A percentile compares a stretch with the other conserved stretches of the same genome.
Evolutionary conservation across 345 rosid species (phyloP).

Genomic region (Euclidium syriacum): DNA sequence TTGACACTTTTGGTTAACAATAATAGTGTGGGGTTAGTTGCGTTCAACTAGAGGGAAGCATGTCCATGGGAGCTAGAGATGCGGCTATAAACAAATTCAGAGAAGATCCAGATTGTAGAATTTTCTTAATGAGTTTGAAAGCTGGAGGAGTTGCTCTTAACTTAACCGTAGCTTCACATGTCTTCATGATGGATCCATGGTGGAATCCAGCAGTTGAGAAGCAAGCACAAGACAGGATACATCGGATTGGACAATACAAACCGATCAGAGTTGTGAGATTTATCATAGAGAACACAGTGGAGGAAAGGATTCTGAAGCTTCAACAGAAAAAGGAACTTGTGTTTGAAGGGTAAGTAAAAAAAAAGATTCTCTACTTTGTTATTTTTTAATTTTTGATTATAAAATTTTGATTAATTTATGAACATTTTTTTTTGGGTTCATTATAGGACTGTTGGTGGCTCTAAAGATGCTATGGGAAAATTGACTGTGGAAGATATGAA

Average conservation of each 20-base stretch:
- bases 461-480: slow-evolving; percentile 75
- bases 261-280: slow-evolving; percentile 94
- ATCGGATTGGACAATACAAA: slow-evolving; percentile 92
- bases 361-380: neutral
- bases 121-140: slow-evolving; percentile 89
- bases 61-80: slow-evolving; percentile 76
- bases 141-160: slow-evolving; percentile 97
- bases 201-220: slow-evolving; percentile 99
- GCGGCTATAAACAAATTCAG: slow-evolving; percentile 75
- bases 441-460: slow-evolving; percentile 85
- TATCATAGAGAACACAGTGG: slow-evolving; percentile 83
- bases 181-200: slow-evolving; percentile 99
- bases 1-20: slow-evolving; percentile 27
- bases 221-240: slow-evolving; percentile 98
- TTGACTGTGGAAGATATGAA: slow-evolving; percentile 73
- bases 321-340: slow-evolving; percentile 93
- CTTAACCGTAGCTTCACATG: slow-evolving; percentile 96
- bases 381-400: neutral
- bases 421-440: neutral
- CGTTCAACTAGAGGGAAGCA: slow-evolving; percentile 88
- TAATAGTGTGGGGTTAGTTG: slow-evolving; percentile 75
- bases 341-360: slow-evolving; percentile 76
- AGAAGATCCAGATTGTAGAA: slow-evolving; percentile 84
- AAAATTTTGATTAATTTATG: neutral
- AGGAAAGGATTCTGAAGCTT: slow-evolving; percentile 89